Base-by-base conservation (phyloP, 495 filamentous ascomycete genomes). In the Geopyxis carbonaria region DNA sequence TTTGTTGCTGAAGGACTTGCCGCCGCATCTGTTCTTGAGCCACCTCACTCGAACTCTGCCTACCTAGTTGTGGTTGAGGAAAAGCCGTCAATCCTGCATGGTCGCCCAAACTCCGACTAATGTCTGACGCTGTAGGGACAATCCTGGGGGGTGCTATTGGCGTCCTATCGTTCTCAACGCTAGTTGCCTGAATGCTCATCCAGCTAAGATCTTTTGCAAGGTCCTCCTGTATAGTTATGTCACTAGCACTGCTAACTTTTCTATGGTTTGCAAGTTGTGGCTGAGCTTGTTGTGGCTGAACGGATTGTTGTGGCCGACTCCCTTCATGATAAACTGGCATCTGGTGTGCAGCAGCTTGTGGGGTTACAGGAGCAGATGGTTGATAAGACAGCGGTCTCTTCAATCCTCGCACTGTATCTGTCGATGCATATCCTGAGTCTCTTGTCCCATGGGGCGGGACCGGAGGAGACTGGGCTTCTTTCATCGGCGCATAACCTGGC, bases 361-460 rank as follows among this genome's bases (percentile, higher is more conserved):
- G 37, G 23, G 50, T 30, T 13, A 46, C 30, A 15, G 51, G 56
- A 10, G 45, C 21, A n/a, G 55, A 45, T 27, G 37, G 31, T 38
- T 51, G 54, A 36, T 55, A 50, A n/a, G 43, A 22, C 13, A 40
- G 34, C 19, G 43, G 51, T 32, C 45, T 43, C 29, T 50, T 48
- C 18, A 55, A 22, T 23, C 51, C 51, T 24, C 51, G 43, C n/a
- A 55, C 46, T 14, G 51, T 55, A 20, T 47, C 51, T 9, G 46
- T 40, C 22, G 50, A 55, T 35, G 19, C 43, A 40, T 55, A 55
- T 31, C 51, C 51, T 1, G 51, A 55, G 27, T 55, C 51, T 21
- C 50, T 43, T 31, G 42, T 25, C 22, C 43, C 46, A 36, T 55
- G 51, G 1, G 51, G 46, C 13, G 51, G 51, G 11, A 52, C 51